A percentile compares a stretch with the other conserved stretches of the same genome.
These are phyloP conservation scores for Colletotrichum scovillei DNA, from an alignment of 2,329 filamentous ascomycete species.

Conservation along the genomic window DNA sequence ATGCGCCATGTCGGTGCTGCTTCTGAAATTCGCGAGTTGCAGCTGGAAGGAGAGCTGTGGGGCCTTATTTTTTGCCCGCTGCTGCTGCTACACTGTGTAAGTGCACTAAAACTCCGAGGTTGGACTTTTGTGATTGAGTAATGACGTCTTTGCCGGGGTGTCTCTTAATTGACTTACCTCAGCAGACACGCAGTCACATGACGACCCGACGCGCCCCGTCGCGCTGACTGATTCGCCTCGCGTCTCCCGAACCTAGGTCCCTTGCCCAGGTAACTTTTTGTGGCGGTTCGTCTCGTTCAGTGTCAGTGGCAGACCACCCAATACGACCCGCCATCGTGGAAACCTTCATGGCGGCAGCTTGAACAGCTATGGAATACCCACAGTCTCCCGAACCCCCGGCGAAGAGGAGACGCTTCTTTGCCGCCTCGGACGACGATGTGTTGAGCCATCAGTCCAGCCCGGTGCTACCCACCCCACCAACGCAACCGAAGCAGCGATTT, in stretches of 20 bases:
- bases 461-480: slow-evolving; percentile 30
- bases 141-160: slow-evolving; percentile 27
- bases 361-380: slow-evolving; percentile 50
- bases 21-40: slow-evolving; percentile 9
- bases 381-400: slow-evolving; percentile 55
- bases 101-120: slow-evolving; percentile 12
- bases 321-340: neutral
- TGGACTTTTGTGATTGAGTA: slow-evolving; percentile 1
- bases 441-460: slow-evolving; percentile 27
- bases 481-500: slow-evolving; percentile 47
- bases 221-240: slow-evolving; percentile 45
- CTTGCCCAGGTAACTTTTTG: neutral
- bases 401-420: slow-evolving; percentile 61
- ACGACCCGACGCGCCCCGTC: slow-evolving; percentile 50
- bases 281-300: neutral
- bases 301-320: neutral
- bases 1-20: slow-evolving; percentile 32
- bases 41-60: slow-evolving; percentile 11
- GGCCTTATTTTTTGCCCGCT: neutral
- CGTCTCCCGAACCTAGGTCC: slow-evolving; percentile 46
- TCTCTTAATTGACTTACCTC: slow-evolving; percentile 27
- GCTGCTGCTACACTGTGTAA: no score
- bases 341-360: neutral
- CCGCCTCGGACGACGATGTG: slow-evolving; percentile 46
- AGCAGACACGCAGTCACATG: slow-evolving; percentile 52